Conservation (phyloP, 2,329 filamentous ascomycete genomes). For the Dryadomyces quercivorus region DNA sequence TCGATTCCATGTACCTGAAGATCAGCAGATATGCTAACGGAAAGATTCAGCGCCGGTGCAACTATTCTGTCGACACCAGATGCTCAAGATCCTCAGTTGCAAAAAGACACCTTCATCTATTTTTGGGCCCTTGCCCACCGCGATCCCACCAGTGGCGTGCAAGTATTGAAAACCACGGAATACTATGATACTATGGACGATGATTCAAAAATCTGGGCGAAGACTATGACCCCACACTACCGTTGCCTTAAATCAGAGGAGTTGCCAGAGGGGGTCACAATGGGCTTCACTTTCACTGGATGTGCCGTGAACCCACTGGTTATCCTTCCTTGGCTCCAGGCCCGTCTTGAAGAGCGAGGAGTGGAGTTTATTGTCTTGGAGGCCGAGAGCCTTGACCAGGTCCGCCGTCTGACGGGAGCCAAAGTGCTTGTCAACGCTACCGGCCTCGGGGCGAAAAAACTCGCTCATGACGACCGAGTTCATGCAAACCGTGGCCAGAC, state of each 20-base stretch:
- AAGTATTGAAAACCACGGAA: background rate
- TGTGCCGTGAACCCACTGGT: background rate
- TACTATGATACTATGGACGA: constrained; percentile 2
- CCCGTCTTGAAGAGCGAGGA: constrained; percentile 1
- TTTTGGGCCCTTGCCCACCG: constrained; percentile 5
- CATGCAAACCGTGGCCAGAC: constrained; percentile 1
- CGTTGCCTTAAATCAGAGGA: background rate
- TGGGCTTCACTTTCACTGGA: constrained; percentile 1
- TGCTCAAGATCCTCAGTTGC: background rate
- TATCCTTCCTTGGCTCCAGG: constrained; percentile 1
- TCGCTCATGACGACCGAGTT: background rate
- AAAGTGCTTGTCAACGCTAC: constrained; percentile 4
- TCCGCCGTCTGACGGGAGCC: background rate
- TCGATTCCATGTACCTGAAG: background rate
- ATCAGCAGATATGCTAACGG: background rate
- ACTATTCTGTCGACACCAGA: background rate
- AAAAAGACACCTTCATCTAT: background rate
- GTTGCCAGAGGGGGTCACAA: constrained; percentile 1
- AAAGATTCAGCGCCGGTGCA: background rate
- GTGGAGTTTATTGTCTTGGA: background rate
- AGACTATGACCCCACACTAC: background rate
- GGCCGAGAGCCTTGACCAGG: background rate
- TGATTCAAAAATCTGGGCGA: background rate
- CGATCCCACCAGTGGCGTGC: background rate
- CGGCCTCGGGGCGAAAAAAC: constrained; percentile 1